phyloP scores from a whole-genome alignment of 805 yeast species.

The Barnettozyma pratensis region DNA sequence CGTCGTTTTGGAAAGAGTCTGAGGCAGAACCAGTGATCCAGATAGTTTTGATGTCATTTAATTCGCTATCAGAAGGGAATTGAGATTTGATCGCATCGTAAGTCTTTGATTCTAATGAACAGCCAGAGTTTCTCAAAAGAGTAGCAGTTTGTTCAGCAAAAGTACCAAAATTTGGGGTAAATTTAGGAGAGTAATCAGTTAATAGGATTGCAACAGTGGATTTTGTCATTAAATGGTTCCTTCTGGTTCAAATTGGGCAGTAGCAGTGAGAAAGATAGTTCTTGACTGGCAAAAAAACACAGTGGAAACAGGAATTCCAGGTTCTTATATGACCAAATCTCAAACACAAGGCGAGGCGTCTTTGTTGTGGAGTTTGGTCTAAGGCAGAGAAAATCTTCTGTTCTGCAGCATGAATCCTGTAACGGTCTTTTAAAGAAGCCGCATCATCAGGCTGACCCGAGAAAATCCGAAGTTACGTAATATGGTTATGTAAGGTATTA shows the following conservation, averaged over 20 bases:
- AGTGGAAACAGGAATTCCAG: too few species aligned
- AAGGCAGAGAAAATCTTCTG: too few species aligned
- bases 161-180: slow-evolving; percentile 38
- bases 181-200: slow-evolving; percentile 20
- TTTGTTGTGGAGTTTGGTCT: too few species aligned
- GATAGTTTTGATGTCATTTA: slow-evolving; percentile 33
- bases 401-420: too few species aligned
- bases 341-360: too few species aligned
- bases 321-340: too few species aligned
- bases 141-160: slow-evolving; percentile 44
- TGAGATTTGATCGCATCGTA: slow-evolving; percentile 32
- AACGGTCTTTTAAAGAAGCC: too few species aligned
- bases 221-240: slow-evolving; percentile 5
- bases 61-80: slow-evolving; percentile 24
- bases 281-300: too few species aligned
- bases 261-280: background rate
- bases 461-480: too few species aligned
- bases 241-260: background rate
- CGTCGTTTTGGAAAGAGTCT: slow-evolving; percentile 38
- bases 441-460: too few species aligned
- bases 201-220: slow-evolving; percentile 19
- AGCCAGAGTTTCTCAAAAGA: slow-evolving; percentile 27
- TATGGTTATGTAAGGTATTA: too few species aligned
- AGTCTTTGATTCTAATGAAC: slow-evolving; percentile 25
- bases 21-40: slow-evolving; percentile 48